Percentiles rank a stretch among this genome's conserved stretches.
phyloP scores from a whole-genome alignment of 148 eudicot species.

The Rhododendron molle region DNA sequence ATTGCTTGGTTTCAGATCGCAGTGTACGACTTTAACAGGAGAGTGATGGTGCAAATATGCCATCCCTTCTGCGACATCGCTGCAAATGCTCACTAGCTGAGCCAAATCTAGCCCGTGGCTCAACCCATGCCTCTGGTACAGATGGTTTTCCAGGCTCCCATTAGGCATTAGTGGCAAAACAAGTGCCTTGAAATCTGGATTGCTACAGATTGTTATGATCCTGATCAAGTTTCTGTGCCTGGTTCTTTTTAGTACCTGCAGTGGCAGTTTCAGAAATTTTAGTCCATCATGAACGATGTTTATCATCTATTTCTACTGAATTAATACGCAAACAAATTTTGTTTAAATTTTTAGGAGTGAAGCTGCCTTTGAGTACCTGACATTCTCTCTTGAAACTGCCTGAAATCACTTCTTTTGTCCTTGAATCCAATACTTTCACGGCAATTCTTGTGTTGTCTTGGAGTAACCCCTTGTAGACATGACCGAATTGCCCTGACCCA shows the following conservation, averaged over 20 bases:
- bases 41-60: slow-evolving; percentile 81
- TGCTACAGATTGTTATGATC: slow-evolving; percentile 65
- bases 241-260: slow-evolving; percentile 41
- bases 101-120: slow-evolving; percentile 45
- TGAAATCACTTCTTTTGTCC: slow-evolving; percentile 26
- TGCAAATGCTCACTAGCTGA: slow-evolving; percentile 60
- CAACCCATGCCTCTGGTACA: slow-evolving; percentile 48
- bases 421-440: slow-evolving; percentile 59
- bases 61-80: slow-evolving; percentile 73
- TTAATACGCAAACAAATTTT: background rate
- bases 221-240: slow-evolving; percentile 67
- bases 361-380: slow-evolving; percentile 9
- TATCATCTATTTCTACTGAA: background rate
- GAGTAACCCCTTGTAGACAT: slow-evolving; percentile 70
- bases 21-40: slow-evolving; percentile 65
- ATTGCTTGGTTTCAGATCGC: slow-evolving; percentile 91
- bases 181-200: slow-evolving; percentile 76
- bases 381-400: slow-evolving; percentile 76
- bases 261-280: background rate
- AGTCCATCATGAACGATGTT: background rate
- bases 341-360: background rate
- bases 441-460: slow-evolving; percentile 61
- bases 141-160: slow-evolving; percentile 74
- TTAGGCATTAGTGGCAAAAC: slow-evolving; percentile 76
- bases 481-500: slow-evolving; percentile 70